Evolutionary conservation across 352 stramenopile species (phyloP), one percentile per base, ranked within the genome.

Genomic region (Phytophthora sp.): DNA sequence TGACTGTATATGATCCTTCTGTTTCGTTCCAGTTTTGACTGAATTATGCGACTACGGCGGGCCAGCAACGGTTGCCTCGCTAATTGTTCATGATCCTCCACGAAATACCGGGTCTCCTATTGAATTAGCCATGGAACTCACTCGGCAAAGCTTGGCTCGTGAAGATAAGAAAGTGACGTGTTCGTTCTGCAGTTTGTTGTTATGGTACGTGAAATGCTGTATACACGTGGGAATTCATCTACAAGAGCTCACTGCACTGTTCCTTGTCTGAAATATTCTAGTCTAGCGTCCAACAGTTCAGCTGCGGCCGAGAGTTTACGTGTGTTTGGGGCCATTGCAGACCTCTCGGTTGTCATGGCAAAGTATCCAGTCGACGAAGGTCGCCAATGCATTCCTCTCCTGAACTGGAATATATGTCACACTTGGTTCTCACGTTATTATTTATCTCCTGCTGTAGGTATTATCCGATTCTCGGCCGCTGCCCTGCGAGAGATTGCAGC

Each of bases 91-190:
- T 49, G 65, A 76, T 35, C 24, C 60, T 49, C 63, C 29, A 7
- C 74, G 58, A 44, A 49, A 42, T 8, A 41, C 57, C 18, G 67
- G 64, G 35, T 62, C 69, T 15, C 72, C 73, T 31, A 72, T 91
- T 9, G 71, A 87, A 35, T 51, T 89, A 12, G 42, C 82, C 9
- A 61, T 82, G 1, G 65, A 71, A 13, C 71, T 90, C n/a, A 62
- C 85, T 26, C 79, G 78, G 18, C 79, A 90, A 72, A 86, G 77
- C 42, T 38, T 86, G 47, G 63, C 74, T 46, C 69, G 76, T 6
- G 79, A 92, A 65, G 84, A 92, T 69, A 89, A 88, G 61, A 91
- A 91, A 78, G 80, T 90, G 30, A 81, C 74, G 7, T 91, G 80
- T 51, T 68, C 74, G 20, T 88, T 90, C 57, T 88, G 75, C 54